Evolutionary conservation across 176 grass and related monocot species (phyloP).

Genomic region (Aegilops bicornis): DNA sequence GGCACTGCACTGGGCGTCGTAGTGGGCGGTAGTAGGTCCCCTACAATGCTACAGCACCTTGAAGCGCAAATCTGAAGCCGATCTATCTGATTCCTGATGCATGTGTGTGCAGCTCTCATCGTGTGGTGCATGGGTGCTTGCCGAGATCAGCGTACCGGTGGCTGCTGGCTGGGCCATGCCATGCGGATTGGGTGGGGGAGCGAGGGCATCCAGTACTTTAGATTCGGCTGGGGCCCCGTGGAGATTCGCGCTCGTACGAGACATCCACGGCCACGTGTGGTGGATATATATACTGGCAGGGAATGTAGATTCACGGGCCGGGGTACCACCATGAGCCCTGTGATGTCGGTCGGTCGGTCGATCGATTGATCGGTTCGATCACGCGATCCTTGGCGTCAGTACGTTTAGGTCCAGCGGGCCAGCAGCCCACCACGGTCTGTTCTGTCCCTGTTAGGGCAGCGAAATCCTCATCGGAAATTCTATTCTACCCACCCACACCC

Average conservation of each 20-base stretch:
- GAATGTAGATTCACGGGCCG: constrained; percentile 32
- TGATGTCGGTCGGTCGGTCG: constrained; percentile 31
- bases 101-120: not conserved
- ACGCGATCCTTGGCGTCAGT: constrained; percentile 24
- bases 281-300: constrained; percentile 23
- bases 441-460: not conserved
- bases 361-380: not conserved
- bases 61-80: not conserved
- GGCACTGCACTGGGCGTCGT: not conserved
- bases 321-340: constrained; percentile 22
- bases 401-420: constrained; percentile 16
- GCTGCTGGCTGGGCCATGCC: not conserved
- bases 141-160: not conserved
- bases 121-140: not conserved
- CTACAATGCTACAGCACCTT: not conserved
- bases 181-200: not conserved
- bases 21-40: constrained; percentile 14
- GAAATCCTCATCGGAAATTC: not conserved
- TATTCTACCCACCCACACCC: too few relatives aligned
- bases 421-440: not conserved
- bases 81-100: constrained; percentile 23
- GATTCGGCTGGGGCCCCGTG: not conserved
- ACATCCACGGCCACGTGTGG: constrained; percentile 28
- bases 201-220: not conserved
- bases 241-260: constrained; percentile 33